Conservation (phyloP, 495 filamentous ascomycete species). For the Astrothelium macrocarpum region DNA sequence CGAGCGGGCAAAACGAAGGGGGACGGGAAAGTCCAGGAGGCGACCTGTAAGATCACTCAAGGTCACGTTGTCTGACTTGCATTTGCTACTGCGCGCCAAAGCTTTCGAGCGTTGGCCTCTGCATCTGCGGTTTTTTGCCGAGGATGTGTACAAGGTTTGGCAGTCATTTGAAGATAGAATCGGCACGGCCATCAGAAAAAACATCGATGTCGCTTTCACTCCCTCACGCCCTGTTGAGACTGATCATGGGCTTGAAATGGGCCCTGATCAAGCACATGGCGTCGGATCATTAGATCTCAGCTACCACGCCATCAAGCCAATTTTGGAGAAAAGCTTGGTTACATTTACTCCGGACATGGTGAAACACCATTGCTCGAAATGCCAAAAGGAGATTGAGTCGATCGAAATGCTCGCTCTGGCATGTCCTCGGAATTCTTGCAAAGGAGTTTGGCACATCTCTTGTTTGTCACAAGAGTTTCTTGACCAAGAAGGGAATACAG, state of each 20-base stretch:
- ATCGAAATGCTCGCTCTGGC: conserved; percentile 50
- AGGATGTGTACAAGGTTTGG: conserved; percentile 63
- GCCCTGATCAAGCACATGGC: not conserved
- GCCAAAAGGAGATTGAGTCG: conserved; percentile 40
- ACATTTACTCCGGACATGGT: conserved; percentile 52
- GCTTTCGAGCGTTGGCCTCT: conserved; percentile 80
- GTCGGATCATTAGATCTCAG: conserved; percentile 45
- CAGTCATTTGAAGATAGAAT: not conserved
- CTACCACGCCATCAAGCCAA: conserved; percentile 53
- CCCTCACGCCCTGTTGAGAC: not conserved
- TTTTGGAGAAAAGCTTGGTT: conserved; percentile 61
- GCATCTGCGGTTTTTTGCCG: conserved; percentile 65
- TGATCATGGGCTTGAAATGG: conserved; percentile 9
- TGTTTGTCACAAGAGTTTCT: conserved; percentile 68
- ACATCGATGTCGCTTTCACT: not conserved
- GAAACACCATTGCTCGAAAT: conserved; percentile 44
- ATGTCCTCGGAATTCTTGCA: conserved; percentile 59
- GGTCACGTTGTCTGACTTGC: conserved; percentile 62
- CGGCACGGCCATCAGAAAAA: not conserved
- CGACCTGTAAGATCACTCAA: conserved; percentile 44
- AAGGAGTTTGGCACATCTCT: conserved; percentile 57
- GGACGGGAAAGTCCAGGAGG: conserved; percentile 18
- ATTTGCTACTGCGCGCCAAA: conserved; percentile 64
- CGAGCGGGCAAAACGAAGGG: conserved; percentile 14
- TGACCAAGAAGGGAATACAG: conserved; percentile 30